Evolutionary conservation across 225 moss, liverwort and hornwort species (phyloP), one percentile per base, ranked within the genome.

Genomic region (Lunularia cruciata): DNA sequence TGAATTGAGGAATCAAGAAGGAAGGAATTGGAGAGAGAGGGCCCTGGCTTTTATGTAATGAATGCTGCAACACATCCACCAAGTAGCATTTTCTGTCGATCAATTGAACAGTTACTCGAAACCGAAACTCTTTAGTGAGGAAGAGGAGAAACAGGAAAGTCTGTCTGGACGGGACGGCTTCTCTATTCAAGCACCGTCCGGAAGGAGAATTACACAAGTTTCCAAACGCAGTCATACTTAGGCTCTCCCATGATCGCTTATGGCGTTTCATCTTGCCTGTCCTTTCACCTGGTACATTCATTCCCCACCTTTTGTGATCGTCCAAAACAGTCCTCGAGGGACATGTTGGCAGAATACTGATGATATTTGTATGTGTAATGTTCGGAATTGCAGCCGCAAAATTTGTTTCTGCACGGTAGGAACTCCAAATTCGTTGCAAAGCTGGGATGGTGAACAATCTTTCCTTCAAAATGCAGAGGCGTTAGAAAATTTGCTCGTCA

Each of bases 191-290:
- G n/a, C n/a, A n/a, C n/a, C n/a, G n/a, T n/a, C n/a, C n/a, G n/a
- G n/a, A 40, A 54, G 53, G 6, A 54, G 53, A 8, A 54, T 5
- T n/a, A 18, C 18, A 19, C 20, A 6, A 54, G 19, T 54, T 54
- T 27, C 5, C 53, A 54, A 54, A 54, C 26, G 5, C 18, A 54
- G 7, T 6, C 53, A 6, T 5, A 18, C n/a, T 54, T 18, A 7
- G 32, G 34, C 37, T 35, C 46, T 48, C 28, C 47, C 30, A 65
- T 65, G 65, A 65, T 65, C 62, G 39, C 13, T 15, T 49, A 89
- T 93, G 92, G 90, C 89, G 65, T 98, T 86, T 72, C 96, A 98
- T 69, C 47, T 86, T 28, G 90, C 90, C 22, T 98, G 96, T 74
- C 89, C 89, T 39, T 86, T 88, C 77, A 88, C 96, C 28, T 98